phyloP scores from a whole-genome alignment of 2,329 filamentous ascomycete species.

The Dothideomycetidae sp. region DNA sequence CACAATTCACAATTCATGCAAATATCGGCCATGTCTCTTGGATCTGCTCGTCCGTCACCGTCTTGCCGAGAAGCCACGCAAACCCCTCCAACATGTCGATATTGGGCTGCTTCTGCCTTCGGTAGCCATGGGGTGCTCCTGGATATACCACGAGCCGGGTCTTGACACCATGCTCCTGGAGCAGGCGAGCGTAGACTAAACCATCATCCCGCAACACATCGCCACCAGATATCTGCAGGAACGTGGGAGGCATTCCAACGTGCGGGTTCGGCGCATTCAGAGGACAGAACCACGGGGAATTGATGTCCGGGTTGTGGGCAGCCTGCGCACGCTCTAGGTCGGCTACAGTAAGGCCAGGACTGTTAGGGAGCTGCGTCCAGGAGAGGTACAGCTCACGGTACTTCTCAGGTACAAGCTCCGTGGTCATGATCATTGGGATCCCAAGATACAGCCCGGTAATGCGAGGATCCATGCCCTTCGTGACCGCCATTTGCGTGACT shows the following conservation, averaged over 20 bases:
- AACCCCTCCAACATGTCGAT: constrained; percentile 21
- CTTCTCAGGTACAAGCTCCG: constrained; percentile 23
- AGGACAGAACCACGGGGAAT: constrained; percentile 18
- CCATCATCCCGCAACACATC: constrained; percentile 40
- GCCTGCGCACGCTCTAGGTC: constrained; percentile 17
- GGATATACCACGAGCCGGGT: constrained; percentile 32
- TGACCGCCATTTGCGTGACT: constrained; percentile 27
- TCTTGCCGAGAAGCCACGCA: constrained; percentile 23
- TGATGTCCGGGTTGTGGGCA: constrained; percentile 9
- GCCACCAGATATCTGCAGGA: constrained; percentile 37
- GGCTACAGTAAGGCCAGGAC: constrained; percentile 21
- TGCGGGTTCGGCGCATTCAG: constrained; percentile 22
- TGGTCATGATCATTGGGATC: constrained; percentile 27
- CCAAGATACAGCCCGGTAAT: constrained; percentile 35
- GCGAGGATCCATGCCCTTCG: constrained; percentile 28
- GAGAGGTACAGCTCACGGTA: constrained; percentile 29
- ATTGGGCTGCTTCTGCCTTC: constrained; percentile 17
- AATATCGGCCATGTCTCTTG: no score
- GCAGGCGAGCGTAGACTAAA: constrained; percentile 36
- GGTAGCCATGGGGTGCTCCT: constrained; percentile 31
- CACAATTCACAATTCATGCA: no score
- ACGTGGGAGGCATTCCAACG: constrained; percentile 30
- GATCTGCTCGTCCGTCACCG: constrained; percentile 12
- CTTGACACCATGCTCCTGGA: constrained; percentile 31
- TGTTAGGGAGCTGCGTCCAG: constrained; percentile 29